Evolutionary conservation across 306 rosid species (phyloP).

Genomic region (Rosa multiflora): DNA sequence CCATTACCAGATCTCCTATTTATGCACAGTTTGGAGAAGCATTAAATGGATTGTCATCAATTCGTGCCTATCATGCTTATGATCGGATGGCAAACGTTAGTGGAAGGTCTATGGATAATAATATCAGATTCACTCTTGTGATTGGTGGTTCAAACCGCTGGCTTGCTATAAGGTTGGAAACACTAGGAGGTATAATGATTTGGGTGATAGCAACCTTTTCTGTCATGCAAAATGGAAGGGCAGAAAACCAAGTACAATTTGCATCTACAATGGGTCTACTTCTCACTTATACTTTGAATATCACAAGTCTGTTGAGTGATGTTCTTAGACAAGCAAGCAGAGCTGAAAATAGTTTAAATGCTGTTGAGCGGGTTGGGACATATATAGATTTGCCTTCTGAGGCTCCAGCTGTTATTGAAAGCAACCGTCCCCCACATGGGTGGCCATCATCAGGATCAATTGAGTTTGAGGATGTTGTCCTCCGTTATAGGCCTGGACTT

Average conservation of each 20-base stretch:
- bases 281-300: too few species aligned
- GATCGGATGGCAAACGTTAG: constrained; percentile 65
- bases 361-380: too few species aligned
- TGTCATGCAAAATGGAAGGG: constrained; percentile 66
- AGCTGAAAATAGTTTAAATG: too few species aligned
- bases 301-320: too few species aligned
- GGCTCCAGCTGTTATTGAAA: constrained; percentile 61
- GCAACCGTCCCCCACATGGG: constrained; percentile 67
- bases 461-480: constrained; percentile 70
- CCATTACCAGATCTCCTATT: constrained; percentile 83
- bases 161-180: constrained; percentile 69
- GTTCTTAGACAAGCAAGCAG: too few species aligned
- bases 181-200: constrained; percentile 83
- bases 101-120: constrained; percentile 81
- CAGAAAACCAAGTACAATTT: constrained; percentile 48
- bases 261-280: constrained; percentile 73
- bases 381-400: constrained; percentile 38
- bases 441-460: constrained; percentile 86
- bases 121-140: constrained; percentile 70
- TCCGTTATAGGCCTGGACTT: constrained; percentile 88
- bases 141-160: constrained; percentile 67
- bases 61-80: constrained; percentile 80
- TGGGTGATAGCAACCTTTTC: constrained; percentile 88
- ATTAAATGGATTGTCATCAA: constrained; percentile 72
- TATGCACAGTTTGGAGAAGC: constrained; percentile 95